Evolutionary conservation across 306 rosid species (phyloP), one percentile per base, ranked within the genome.

Genomic region (Gastrolobium villosum): DNA sequence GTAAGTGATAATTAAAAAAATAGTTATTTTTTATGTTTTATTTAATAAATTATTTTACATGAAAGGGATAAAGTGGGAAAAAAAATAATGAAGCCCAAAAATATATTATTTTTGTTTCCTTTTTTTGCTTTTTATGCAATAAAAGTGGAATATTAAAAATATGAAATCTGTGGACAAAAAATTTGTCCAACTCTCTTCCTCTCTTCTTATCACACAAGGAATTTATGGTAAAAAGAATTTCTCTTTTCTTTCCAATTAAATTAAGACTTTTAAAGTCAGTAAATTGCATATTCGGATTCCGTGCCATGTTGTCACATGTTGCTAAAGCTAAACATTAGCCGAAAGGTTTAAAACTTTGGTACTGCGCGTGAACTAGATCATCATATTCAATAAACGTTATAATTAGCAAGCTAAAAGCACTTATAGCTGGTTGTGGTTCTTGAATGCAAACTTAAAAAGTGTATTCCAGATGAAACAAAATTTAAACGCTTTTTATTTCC

Each of bases 301-400:
- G 35, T 62, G 48, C 46, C 46, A 11, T 64, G 30, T 52, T 37
- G 55, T 34, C 44, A 28, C 53, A 64, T 26, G 6, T 4, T 20
- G 26, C 1, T 10, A 43, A 4, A 10, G 65, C 37, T 28, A 10
- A 15, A 49, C 66, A 30, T 76, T 9, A 7, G 67, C 65, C 74
- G 11, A 50, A 50, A 63, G 72, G 53, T 63, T 10, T 49, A 15
- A 59, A 78, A 37, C 60, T 41, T 71, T 54, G 4, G 45, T 14
- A 43, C 50, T 7, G 13, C 64, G 75, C 50, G 70, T 60, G 71
- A 69, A 63, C 13, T 45, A 55, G 3, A 65, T 57, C 67, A 62
- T 71, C 10, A 50, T 48, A 13, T 62, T 14, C n/a, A 35, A 11
- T 28, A 46, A 56, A 34, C 11, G 11, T 7, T 43, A 15, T 77